Evolutionary conservation across 2,329 filamentous ascomycete species (phyloP).

Genomic region (Hypoxylon sp.): DNA sequence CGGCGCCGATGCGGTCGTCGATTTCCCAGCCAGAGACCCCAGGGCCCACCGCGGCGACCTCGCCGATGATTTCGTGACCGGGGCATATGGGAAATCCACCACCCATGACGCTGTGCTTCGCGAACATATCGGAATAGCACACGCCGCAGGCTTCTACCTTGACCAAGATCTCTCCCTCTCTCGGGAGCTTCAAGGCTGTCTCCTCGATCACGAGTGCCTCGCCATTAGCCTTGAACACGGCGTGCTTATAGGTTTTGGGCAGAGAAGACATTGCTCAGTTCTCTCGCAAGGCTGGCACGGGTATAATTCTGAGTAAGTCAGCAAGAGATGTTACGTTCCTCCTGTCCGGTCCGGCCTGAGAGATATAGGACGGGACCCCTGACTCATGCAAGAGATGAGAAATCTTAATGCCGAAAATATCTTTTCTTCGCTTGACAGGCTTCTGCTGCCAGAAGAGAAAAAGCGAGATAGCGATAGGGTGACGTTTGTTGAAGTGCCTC

Average conservation of each 20-base stretch:
- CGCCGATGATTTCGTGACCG: slow-evolving; percentile 73
- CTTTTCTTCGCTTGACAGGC: neutral
- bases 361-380: neutral
- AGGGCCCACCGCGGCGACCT: slow-evolving; percentile 64
- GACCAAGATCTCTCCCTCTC: slow-evolving; percentile 65
- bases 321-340: neutral
- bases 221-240: slow-evolving; percentile 43
- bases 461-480: neutral
- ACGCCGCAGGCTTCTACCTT: slow-evolving; percentile 72
- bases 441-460: neutral
- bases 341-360: neutral
- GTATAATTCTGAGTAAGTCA: neutral
- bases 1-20: slow-evolving; percentile 63
- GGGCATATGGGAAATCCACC: slow-evolving; percentile 58
- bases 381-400: slow-evolving; percentile 1
- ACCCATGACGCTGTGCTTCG: slow-evolving; percentile 52
- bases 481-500: neutral
- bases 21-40: slow-evolving; percentile 65
- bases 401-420: neutral
- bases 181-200: slow-evolving; percentile 60
- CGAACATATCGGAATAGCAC: slow-evolving; percentile 64
- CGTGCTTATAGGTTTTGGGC: slow-evolving; percentile 19
- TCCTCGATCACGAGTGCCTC: slow-evolving; percentile 65
- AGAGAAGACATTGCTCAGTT: slow-evolving; percentile 12
- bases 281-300: neutral